Conservation (phyloP, 768 basidiomycete genomes). For the Fibroporia radiculosa region DNA sequence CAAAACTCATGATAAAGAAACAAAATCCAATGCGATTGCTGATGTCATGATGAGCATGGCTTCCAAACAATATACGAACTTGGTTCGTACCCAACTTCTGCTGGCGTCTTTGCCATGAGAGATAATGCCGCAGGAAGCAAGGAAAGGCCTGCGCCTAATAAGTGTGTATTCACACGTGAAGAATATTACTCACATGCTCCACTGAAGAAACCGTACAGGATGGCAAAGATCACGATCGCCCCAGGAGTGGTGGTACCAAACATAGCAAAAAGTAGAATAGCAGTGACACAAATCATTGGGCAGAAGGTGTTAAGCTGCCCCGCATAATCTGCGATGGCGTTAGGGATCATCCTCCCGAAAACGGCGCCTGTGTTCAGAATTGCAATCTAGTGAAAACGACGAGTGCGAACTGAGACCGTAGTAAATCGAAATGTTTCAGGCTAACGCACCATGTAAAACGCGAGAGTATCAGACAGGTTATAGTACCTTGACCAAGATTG, state of each 20-base stretch:
- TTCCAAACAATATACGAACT: background rate
- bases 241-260: constrained; percentile 25
- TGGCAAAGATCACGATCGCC: constrained; percentile 30
- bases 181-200: constrained; percentile 27
- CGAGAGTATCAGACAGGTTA: constrained; percentile 6
- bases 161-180: background rate
- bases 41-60: background rate
- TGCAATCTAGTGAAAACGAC: too few species aligned
- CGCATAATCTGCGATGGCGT: constrained; percentile 39
- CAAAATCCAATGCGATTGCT: constrained; percentile 17
- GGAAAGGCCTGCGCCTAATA: too few species aligned
- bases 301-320: constrained; percentile 39
- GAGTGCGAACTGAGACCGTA: too few species aligned
- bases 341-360: constrained; percentile 50
- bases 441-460: constrained; percentile 15
- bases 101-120: background rate
- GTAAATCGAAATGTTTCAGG: too few species aligned
- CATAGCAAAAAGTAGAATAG: constrained; percentile 31
- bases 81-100: background rate
- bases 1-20: constrained; percentile 12
- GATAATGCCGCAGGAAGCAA: background rate
- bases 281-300: constrained; percentile 24
- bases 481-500: constrained; percentile 9
- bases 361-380: constrained; percentile 45
- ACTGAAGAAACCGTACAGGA: constrained; percentile 40